Evolutionary conservation across 2,329 filamentous ascomycete genomes (phyloP).

Genomic region (Stachybotrys echinatus): DNA sequence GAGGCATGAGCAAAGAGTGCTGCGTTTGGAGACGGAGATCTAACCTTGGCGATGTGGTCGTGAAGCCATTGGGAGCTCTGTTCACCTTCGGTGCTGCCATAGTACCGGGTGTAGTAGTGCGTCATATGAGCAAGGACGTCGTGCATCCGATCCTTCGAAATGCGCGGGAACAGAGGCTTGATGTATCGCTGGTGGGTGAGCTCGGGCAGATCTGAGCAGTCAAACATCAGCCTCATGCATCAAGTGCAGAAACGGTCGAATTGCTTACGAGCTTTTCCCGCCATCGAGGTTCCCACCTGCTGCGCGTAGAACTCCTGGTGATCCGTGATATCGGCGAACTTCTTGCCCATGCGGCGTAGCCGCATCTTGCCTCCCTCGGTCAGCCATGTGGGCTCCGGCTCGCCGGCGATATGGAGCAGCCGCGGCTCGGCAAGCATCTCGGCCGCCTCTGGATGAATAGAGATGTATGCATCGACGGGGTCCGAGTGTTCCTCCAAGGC

Average conservation of each 20-base stretch:
- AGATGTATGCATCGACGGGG: slow-evolving; percentile 21
- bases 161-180: slow-evolving; percentile 47
- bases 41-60: slow-evolving; percentile 24
- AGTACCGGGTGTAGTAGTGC: slow-evolving; percentile 56
- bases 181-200: slow-evolving; percentile 47
- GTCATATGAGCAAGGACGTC: slow-evolving; percentile 58
- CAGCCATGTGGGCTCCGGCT: slow-evolving; percentile 59
- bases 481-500: slow-evolving; percentile 18
- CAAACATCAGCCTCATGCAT: too few species aligned
- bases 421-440: slow-evolving; percentile 34
- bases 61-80: slow-evolving; percentile 27
- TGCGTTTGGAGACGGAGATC: background rate
- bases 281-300: slow-evolving; percentile 10
- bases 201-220: slow-evolving; percentile 29
- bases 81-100: slow-evolving; percentile 28
- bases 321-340: slow-evolving; percentile 71
- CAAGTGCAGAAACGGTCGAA: too few species aligned
- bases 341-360: slow-evolving; percentile 58
- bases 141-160: slow-evolving; percentile 61
- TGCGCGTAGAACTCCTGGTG: slow-evolving; percentile 42
- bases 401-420: slow-evolving; percentile 60
- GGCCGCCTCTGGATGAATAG: slow-evolving; percentile 18
- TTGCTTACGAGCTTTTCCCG: slow-evolving; percentile 26
- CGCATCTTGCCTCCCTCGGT: slow-evolving; percentile 70
- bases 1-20: background rate